These are phyloP conservation scores for Phytophthora multivora DNA, from an alignment of 352 stramenopile genomes.

Conservation along the genomic window DNA sequence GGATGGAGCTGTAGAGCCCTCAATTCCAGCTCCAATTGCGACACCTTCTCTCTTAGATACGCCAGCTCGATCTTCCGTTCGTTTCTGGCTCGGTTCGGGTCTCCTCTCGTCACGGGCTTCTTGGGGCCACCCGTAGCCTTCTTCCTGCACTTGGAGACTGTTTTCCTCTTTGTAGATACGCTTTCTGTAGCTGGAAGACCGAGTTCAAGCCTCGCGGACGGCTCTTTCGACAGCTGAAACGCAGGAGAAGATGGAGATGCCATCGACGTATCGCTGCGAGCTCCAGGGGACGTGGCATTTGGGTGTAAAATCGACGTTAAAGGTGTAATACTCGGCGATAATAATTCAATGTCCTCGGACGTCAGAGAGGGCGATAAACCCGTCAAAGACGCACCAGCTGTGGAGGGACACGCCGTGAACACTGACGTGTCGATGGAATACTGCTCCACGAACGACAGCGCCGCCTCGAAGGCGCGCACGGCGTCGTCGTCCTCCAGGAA, in stretches of 20 bases:
- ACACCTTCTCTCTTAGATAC: slow-evolving; percentile 73
- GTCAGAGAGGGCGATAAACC: slow-evolving; percentile 10
- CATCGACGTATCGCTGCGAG: slow-evolving; percentile 5
- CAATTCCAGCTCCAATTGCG: slow-evolving; percentile 67
- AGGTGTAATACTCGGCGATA: slow-evolving; percentile 25
- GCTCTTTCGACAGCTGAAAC: slow-evolving; percentile 17
- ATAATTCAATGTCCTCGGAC: slow-evolving; percentile 29
- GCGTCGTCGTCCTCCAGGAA: slow-evolving; percentile 43
- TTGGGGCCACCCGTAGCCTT: slow-evolving; percentile 43
- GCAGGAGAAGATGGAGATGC: slow-evolving; percentile 15
- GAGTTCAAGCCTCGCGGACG: slow-evolving; percentile 16
- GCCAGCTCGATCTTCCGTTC: slow-evolving; percentile 68
- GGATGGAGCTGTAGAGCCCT: slow-evolving; percentile 41
- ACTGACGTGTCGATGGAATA: slow-evolving; percentile 40
- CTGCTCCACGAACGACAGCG: slow-evolving; percentile 47
- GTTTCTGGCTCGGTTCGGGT: slow-evolving; percentile 40
- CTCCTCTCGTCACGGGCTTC: slow-evolving; percentile 43
- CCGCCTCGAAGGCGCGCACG: slow-evolving; percentile 37
- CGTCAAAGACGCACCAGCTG: neutral
- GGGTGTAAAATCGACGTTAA: slow-evolving; percentile 1
- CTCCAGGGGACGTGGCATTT: neutral
- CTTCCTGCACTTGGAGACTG: slow-evolving; percentile 20
- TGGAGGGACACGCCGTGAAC: slow-evolving; percentile 21
- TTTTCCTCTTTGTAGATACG: slow-evolving; percentile 7
- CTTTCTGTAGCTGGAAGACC: slow-evolving; percentile 12